Percentiles rank a stretch among this genome's conserved stretches.
Conservation (phyloP, 1,284 basidiomycete genomes). For the Ganoderma boninense region DNA sequence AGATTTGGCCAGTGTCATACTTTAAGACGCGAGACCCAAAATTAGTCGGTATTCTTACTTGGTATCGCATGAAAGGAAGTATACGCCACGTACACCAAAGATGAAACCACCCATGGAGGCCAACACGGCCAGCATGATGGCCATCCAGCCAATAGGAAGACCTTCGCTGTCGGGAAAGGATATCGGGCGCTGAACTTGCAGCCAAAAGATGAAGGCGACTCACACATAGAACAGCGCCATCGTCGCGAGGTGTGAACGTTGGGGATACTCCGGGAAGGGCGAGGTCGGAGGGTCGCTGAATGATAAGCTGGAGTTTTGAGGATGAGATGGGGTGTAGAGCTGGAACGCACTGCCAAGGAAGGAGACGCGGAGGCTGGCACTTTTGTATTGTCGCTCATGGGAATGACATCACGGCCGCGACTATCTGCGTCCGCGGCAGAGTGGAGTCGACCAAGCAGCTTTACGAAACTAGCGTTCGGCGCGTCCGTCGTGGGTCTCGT, state of each 20-base stretch:
- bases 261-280: neutral
- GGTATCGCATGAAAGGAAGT: neutral
- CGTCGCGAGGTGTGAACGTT: neutral
- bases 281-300: neutral
- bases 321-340: conserved; percentile 11
- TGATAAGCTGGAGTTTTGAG: neutral
- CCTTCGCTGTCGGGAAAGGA: conserved; percentile 38
- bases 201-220: conserved; percentile 1
- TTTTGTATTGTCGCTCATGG: conserved; percentile 10
- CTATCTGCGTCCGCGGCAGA: conserved; percentile 11
- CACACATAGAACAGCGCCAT: conserved; percentile 34
- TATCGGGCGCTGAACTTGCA: neutral
- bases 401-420: conserved; percentile 31
- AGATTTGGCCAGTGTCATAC: conserved; percentile 84
- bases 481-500: neutral
- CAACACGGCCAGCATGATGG: conserved; percentile 73
- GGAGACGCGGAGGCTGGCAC: neutral
- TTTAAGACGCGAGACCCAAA: conserved; percentile 22
- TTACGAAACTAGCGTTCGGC: neutral
- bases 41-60: conserved; percentile 32
- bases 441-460: conserved; percentile 17
- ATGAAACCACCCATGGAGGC: conserved; percentile 86
- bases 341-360: conserved; percentile 8
- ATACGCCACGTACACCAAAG: conserved; percentile 55
- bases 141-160: conserved; percentile 64